Conservation (phyloP, 2,329 filamentous ascomycete species). For the Didymella sp. region DNA sequence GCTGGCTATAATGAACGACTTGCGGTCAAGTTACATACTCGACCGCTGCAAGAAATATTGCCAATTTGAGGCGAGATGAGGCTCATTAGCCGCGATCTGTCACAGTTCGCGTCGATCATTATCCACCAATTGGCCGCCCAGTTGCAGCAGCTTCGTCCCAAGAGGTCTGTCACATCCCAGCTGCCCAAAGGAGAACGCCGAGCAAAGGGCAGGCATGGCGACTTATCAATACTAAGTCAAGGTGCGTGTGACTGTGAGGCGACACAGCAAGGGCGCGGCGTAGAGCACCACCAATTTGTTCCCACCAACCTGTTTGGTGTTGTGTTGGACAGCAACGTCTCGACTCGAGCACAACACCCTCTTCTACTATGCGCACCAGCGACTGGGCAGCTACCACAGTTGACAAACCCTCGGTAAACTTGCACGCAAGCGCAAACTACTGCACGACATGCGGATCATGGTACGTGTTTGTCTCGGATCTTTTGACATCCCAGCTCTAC, state of each 20-base stretch:
- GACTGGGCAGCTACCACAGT: background rate
- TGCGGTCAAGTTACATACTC: background rate
- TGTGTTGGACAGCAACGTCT: background rate
- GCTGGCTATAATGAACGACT: too few species aligned
- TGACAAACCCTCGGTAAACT: constrained; percentile 3
- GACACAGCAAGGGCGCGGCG: constrained; percentile 10
- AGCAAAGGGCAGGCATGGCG: background rate
- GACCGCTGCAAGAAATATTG: constrained; percentile 7
- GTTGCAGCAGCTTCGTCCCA: constrained; percentile 7
- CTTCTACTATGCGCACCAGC: constrained; percentile 1
- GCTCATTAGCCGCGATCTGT: constrained; percentile 11
- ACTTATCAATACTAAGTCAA: background rate
- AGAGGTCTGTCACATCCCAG: constrained; percentile 8
- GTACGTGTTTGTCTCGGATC: background rate
- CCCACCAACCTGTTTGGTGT: background rate
- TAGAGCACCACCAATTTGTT: background rate
- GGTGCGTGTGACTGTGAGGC: background rate
- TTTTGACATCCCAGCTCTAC: background rate
- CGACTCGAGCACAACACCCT: constrained; percentile 5
- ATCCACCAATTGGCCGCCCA: constrained; percentile 9
- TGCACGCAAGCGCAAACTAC: constrained; percentile 7
- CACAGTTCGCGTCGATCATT: constrained; percentile 13
- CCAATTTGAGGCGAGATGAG: constrained; percentile 20
- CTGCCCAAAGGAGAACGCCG: constrained; percentile 5
- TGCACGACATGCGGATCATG: constrained; percentile 4